Conservation (phyloP, 768 basidiomycete genomes). For the Russula compacta region DNA sequence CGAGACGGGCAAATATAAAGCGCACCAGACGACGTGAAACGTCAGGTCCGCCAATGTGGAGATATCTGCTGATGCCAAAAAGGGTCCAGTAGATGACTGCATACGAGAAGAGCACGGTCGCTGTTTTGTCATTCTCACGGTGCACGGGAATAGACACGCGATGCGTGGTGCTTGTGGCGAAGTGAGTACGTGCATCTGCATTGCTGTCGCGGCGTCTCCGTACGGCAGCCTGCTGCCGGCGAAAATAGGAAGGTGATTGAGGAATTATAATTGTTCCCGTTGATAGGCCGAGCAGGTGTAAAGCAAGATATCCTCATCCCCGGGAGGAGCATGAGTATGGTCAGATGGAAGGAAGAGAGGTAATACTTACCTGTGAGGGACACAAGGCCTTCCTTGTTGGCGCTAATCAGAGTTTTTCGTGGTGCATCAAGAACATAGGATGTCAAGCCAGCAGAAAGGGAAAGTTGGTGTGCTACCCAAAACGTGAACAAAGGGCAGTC, state of each 20-base stretch:
- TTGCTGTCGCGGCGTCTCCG: constrained; percentile 16
- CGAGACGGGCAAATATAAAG: constrained; percentile 8
- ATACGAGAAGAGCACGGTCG: constrained; percentile 69
- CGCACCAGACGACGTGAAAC: constrained; percentile 59
- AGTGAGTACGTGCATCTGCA: constrained; percentile 16
- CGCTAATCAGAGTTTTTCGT: constrained; percentile 53
- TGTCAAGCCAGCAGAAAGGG: constrained; percentile 52
- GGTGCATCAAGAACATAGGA: constrained; percentile 56
- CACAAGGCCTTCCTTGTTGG: constrained; percentile 89
- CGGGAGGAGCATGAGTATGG: neutral
- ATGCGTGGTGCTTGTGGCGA: neutral
- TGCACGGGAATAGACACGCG: constrained; percentile 22
- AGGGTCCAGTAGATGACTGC: constrained; percentile 70
- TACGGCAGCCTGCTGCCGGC: constrained; percentile 35
- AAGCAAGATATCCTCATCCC: constrained; percentile 70
- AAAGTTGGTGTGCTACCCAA: constrained; percentile 60
- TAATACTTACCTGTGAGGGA: constrained; percentile 54
- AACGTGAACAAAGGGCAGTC: neutral
- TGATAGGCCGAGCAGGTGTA: constrained; percentile 80
- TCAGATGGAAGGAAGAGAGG: neutral
- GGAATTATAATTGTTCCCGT: constrained; percentile 76
- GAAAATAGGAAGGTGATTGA: constrained; percentile 65
- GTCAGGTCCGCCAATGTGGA: constrained; percentile 28
- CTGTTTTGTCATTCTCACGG: constrained; percentile 64
- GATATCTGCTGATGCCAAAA: constrained; percentile 32